Conservation (phyloP, 805 yeast species). For the Scheffersomyces coipomensis region DNA sequence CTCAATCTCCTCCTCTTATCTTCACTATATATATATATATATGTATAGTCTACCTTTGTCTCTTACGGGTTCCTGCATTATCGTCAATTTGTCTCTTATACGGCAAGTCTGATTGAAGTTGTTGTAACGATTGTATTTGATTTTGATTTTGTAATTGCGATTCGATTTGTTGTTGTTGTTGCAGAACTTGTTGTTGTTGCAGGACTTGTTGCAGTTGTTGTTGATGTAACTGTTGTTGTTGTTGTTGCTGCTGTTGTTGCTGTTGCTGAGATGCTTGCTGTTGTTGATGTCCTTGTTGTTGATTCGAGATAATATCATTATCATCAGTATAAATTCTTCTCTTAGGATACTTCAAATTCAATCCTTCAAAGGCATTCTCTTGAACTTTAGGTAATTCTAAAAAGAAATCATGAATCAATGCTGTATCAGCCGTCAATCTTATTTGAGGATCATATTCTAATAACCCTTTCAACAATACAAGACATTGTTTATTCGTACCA, state of each 20-base stretch:
- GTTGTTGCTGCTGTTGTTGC: background rate
- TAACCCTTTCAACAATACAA: conserved; percentile 60
- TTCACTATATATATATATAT: too few relatives aligned
- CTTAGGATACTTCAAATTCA: conserved; percentile 73
- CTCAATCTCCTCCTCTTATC: too few relatives aligned
- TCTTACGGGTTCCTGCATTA: background rate
- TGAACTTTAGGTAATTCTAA: conserved; percentile 64
- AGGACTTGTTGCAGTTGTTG: background rate
- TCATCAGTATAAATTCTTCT: conserved; percentile 87
- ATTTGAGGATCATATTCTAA: conserved; percentile 81
- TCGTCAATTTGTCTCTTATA: background rate
- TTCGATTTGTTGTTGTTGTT: background rate
- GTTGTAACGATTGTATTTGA: too few relatives aligned
- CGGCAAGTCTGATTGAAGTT: too few relatives aligned
- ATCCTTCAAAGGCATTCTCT: conserved; percentile 78
- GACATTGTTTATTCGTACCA: conserved; percentile 66
- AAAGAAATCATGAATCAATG: conserved; percentile 78
- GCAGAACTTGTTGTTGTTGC: background rate
- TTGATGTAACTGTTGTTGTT: background rate
- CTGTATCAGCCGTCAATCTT: conserved; percentile 75
- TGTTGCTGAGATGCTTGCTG: background rate
- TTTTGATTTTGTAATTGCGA: too few relatives aligned
- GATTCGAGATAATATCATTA: conserved; percentile 59
- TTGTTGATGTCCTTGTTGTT: background rate
- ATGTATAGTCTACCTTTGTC: background rate